These are phyloP conservation scores for Xeromyces bisporus DNA, from an alignment of 495 filamentous ascomycete genomes.

Conservation along the genomic window DNA sequence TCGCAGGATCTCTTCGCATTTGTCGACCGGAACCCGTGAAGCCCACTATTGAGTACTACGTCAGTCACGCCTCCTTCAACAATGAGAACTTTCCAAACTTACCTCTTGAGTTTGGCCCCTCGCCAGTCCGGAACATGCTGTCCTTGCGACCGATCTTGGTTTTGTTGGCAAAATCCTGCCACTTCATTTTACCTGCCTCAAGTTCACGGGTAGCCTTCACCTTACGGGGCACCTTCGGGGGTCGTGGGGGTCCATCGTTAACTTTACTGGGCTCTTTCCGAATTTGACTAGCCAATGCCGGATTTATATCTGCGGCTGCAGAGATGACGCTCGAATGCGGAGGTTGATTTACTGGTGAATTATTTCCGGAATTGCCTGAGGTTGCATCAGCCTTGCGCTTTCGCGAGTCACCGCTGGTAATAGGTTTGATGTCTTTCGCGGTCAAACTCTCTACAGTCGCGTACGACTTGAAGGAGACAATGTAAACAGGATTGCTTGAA, in stretches of 20 bases:
- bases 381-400: constrained; percentile 86
- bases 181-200: constrained; percentile 79
- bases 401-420: constrained; percentile 45
- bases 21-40: constrained; percentile 87
- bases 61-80: too few relatives aligned
- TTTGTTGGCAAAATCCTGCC: constrained; percentile 79
- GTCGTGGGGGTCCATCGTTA: constrained; percentile 46
- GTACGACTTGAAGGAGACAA: constrained; percentile 86
- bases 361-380: constrained; percentile 33
- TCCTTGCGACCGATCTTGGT: constrained; percentile 77
- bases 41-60: constrained; percentile 43
- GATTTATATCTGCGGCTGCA: constrained; percentile 73
- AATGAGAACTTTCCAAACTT: constrained; percentile 7
- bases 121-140: constrained; percentile 90
- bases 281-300: constrained; percentile 52
- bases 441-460: constrained; percentile 66
- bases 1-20: constrained; percentile 80
- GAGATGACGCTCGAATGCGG: constrained; percentile 55
- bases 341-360: constrained; percentile 24
- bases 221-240: constrained; percentile 56
- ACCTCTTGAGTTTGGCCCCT: constrained; percentile 77
- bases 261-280: constrained; percentile 49
- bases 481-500: constrained; percentile 71
- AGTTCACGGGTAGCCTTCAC: constrained; percentile 82
- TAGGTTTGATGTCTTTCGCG: constrained; percentile 67